Base-by-base conservation (phyloP, 2,329 filamentous ascomycete genomes). In the Claviceps sp. region DNA sequence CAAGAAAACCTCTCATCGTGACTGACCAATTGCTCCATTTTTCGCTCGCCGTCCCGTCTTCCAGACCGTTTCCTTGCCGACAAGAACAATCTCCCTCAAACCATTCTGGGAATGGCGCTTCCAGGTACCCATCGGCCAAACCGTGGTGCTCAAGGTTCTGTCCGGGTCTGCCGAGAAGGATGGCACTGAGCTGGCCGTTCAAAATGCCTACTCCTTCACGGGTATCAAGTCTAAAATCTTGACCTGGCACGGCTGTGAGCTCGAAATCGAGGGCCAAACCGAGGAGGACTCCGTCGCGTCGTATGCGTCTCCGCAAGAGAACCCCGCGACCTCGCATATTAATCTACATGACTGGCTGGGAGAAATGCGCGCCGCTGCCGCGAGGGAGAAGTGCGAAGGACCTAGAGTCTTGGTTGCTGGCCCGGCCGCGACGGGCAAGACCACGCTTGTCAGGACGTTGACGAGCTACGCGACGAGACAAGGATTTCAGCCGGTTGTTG, bases 261-360 rank as follows among this genome's bases (percentile, higher is more conserved):
- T 98, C 55, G 87, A 96, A 67, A 75, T 96, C 54, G 80, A 76
- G 44, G 83, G 84, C 2, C 70, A 72, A 11, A 76, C 76, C 49
- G 72, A 78, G 46, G 66, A 71, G 52, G 75, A 79, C 56, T 70
- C 69, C 47, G 68, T 79, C 26, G 83, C 83, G 44, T 80, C 85
- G 51, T 84, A 79, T 52, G 53, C 80, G 74, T 69, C 80, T 65
- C 70, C 87, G 0, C 84, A 88, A 61, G 87, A 93, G 63, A 94
- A 89, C 37, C 85, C 88, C 3, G 85, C 90, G 73, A 79, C 84
- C 52, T 78, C 83, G 57, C 86, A 89, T 68, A 72, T 89, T 51
- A 97, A 96, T 64, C 76, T 93, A 8, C 93, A 98, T 68, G 88
- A 91, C 62, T 85, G 87, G 57, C 80, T 98, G 14, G 84, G 91